Evolutionary conservation across 805 yeast genomes (phyloP).

Genomic region (Jamesozyma jinghongensis): DNA sequence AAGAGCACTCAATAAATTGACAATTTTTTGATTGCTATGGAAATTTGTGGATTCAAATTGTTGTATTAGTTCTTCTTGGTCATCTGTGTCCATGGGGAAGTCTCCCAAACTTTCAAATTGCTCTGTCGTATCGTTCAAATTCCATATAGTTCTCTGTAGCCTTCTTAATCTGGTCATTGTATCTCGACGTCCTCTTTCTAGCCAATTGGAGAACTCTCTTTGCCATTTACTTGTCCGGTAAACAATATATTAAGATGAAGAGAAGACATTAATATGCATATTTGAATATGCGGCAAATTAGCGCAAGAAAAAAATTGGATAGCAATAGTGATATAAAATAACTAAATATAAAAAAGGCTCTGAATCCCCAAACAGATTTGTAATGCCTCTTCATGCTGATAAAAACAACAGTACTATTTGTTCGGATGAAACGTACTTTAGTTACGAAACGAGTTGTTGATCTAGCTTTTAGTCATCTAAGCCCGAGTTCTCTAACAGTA

Average conservation of each 20-base stretch:
- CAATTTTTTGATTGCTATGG: conserved; percentile 12
- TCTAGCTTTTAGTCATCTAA: conserved; percentile 14
- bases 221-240: too few species aligned
- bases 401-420: too few species aligned
- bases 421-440: conserved; percentile 2
- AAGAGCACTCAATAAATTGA: conserved; percentile 14
- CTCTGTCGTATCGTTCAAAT: background rate
- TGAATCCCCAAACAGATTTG: too few species aligned
- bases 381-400: too few species aligned
- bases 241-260: too few species aligned
- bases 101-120: conserved; percentile 10
- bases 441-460: conserved; percentile 18
- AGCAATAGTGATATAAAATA: too few species aligned
- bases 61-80: conserved; percentile 27
- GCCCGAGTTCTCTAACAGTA: conserved; percentile 2
- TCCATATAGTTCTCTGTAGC: conserved; percentile 8
- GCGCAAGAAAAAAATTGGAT: too few species aligned
- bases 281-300: too few species aligned
- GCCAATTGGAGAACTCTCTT: background rate
- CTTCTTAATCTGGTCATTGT: conserved; percentile 21
- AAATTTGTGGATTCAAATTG: conserved; percentile 18
- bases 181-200: background rate
- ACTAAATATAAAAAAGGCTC: too few species aligned
- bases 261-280: too few species aligned
- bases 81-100: conserved; percentile 25